Base-by-base conservation (phyloP, 140 eudicot species). In the Stevia rebaudiana region DNA sequence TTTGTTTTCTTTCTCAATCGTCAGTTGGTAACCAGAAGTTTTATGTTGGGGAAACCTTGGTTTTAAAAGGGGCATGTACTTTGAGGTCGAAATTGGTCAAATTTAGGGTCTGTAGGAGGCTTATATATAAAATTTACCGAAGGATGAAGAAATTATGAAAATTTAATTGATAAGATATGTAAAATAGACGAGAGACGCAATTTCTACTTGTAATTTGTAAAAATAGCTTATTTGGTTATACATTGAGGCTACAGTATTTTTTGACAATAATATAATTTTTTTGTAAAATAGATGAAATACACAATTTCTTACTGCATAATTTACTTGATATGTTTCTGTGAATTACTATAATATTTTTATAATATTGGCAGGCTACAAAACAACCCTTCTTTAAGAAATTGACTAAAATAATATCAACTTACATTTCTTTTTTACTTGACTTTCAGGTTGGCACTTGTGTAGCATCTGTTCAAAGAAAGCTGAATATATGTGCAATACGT, bases 361-460 rank as follows among this genome's bases (percentile, higher is more conserved):
- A 50, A 50, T 50, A 23, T n/a, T 12, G 2, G 37, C 18, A 52
- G 17, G 17, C 33, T 30, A 23, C 17, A 5, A 23, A 52, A 52
- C 59, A 23, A 52, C 17, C 33, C 6, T 33, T 33, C 8, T 51
- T 11, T 23, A 22, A 22, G 0, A n/a, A 54, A 54, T 28, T 28
- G 33, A 24, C 40, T 23, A 54, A 54, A 3, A 25, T 24, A 54
- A 25, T 64, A 56, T 13, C 50, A 70, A 51, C 72, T 61, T 57
- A 58, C 57, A 28, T 71, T 39, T 50, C 16, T 40, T 31, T 31
- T 12, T 75, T 58, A 51, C 44, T 68, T 68, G 61, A 19, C 35
- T 75, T 55, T 76, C 96, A 92, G 98, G 98, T 53, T 92, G 98
- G 98, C 98, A 92, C 71, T 67, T 76, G 63, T 92, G 98, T 71